Conservation (phyloP, 306 rosid species). For the Gynostemma pentaphyllum region DNA sequence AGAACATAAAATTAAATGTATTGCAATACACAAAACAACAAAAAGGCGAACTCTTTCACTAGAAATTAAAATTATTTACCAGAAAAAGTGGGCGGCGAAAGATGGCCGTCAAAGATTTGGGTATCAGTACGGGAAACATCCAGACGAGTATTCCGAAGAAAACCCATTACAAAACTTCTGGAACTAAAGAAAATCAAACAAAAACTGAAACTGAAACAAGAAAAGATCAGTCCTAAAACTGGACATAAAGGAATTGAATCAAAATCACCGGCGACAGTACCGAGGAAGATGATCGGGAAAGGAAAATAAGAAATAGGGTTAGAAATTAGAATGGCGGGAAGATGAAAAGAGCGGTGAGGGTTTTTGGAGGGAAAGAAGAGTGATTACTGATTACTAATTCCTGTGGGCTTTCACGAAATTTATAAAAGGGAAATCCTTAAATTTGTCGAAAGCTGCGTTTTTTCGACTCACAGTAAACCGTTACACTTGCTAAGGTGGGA, state of each 20-base stretch:
- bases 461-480: too few species aligned
- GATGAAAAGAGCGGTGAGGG: slow-evolving; percentile 8
- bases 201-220: neutral
- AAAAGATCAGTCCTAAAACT: neutral
- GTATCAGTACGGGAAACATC: slow-evolving; percentile 20
- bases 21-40: neutral
- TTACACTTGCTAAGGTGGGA: too few species aligned
- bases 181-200: neutral
- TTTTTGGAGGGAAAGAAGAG: slow-evolving; percentile 21
- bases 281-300: neutral
- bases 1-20: neutral
- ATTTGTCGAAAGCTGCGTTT: too few species aligned
- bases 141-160: slow-evolving; percentile 15
- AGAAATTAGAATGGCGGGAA: slow-evolving; percentile 11
- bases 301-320: neutral
- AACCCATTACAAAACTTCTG: slow-evolving; percentile 23
- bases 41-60: neutral
- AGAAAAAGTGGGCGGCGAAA: slow-evolving; percentile 16
- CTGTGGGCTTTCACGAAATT: neutral
- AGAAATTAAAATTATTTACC: slow-evolving; percentile 16
- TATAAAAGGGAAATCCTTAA: too few species aligned
- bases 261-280: neutral
- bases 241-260: too few species aligned
- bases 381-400: slow-evolving; percentile 12
- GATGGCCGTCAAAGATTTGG: slow-evolving; percentile 25